Conservation (phyloP, 257 asterid species). For the Petrea volubilis region DNA sequence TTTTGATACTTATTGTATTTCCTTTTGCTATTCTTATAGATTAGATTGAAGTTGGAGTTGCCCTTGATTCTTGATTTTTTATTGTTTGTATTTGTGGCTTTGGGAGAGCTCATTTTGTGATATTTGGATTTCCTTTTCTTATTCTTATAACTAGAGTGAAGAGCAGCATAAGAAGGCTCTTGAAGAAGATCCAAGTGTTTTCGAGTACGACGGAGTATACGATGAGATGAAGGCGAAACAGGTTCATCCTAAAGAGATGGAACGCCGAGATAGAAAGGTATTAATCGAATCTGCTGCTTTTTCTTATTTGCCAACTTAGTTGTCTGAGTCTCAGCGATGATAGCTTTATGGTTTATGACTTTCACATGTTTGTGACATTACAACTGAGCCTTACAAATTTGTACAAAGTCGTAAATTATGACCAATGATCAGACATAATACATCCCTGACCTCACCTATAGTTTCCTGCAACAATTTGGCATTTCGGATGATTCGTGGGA, state of each 20-base stretch:
- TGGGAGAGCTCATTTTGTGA: background rate
- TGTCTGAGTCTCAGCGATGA: too few species aligned
- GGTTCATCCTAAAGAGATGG: constrained; percentile 59
- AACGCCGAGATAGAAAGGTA: constrained; percentile 77
- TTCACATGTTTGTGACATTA: background rate
- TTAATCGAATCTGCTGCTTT: constrained; percentile 3
- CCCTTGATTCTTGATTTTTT: constrained; percentile 79
- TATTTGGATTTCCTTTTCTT: background rate
- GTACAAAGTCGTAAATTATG: background rate
- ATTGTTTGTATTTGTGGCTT: constrained; percentile 55
- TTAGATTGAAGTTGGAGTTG: constrained; percentile 93
- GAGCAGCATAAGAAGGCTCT: constrained; percentile 91
- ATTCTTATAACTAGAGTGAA: constrained; percentile 56
- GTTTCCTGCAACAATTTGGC: background rate
- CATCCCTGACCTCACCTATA: background rate
- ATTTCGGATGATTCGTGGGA: background rate
- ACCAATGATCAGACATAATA: background rate
- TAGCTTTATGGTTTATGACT: constrained; percentile 76
- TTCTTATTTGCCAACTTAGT: too few species aligned
- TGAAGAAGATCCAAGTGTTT: constrained; percentile 85
- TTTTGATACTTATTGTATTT: background rate
- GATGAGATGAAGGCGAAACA: constrained; percentile 85
- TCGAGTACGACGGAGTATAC: constrained; percentile 91
- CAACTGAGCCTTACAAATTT: constrained; percentile 7
- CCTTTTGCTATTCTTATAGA: constrained; percentile 30